Evolutionary conservation across 768 basidiomycete species (phyloP).

Genomic region (Amanita exitialis): DNA sequence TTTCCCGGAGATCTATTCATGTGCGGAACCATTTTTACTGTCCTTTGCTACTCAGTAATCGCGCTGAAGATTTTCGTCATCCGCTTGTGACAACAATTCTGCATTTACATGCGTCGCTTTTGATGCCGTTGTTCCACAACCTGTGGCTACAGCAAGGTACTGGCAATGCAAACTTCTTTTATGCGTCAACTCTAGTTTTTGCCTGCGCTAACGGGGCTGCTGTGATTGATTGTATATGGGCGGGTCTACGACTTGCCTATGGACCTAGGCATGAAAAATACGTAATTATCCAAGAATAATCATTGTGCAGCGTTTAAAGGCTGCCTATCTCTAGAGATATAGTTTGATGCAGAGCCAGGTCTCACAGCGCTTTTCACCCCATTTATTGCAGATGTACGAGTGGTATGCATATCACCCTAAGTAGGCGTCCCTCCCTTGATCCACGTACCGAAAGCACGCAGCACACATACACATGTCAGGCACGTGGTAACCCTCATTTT

Average conservation of each 20-base stretch:
- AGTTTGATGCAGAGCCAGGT: background rate
- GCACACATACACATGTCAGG: background rate
- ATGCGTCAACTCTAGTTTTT: constrained; percentile 91
- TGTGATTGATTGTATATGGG: constrained; percentile 72
- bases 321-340: background rate
- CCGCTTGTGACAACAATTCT: constrained; percentile 78
- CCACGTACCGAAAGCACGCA: background rate
- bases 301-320: background rate
- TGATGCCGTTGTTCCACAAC: constrained; percentile 86
- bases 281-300: constrained; percentile 51
- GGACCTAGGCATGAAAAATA: constrained; percentile 43
- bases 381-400: background rate
- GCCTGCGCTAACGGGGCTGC: constrained; percentile 83
- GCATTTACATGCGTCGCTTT: constrained; percentile 73
- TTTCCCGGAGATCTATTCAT: constrained; percentile 77
- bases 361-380: background rate
- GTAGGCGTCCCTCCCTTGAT: background rate
- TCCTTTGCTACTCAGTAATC: constrained; percentile 1
- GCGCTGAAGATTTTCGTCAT: constrained; percentile 61
- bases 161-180: constrained; percentile 98
- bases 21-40: constrained; percentile 35
- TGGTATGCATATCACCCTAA: background rate
- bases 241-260: constrained; percentile 70
- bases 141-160: constrained; percentile 88
- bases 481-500: background rate